These are phyloP conservation scores for Pontederia paniculata DNA, from an alignment of 176 grass and related monocot species.

Conservation along the genomic window DNA sequence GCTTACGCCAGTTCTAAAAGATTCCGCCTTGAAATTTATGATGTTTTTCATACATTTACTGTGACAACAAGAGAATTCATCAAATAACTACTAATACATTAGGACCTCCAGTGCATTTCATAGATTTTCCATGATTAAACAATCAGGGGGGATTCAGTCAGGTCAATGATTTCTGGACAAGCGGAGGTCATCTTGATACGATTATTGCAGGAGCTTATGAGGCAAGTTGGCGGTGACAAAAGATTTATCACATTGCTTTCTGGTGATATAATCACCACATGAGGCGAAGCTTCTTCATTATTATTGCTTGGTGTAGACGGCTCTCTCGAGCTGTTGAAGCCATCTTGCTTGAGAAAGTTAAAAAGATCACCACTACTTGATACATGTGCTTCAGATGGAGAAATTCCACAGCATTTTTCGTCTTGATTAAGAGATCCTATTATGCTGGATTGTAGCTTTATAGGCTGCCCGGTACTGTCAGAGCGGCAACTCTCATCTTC, in stretches of 20 bases:
- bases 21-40: too few species aligned
- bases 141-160: too few species aligned
- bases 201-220: too few species aligned
- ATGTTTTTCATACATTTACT: too few species aligned
- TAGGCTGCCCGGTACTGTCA: background rate
- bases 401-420: background rate
- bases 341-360: background rate
- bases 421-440: background rate
- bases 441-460: background rate
- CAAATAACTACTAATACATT: too few species aligned
- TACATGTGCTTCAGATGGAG: background rate
- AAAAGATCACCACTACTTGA: background rate
- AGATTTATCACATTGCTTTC: slow-evolving; percentile 13
- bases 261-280: slow-evolving; percentile 2
- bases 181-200: too few species aligned
- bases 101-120: too few species aligned
- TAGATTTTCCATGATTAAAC: too few species aligned
- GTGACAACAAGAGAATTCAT: too few species aligned
- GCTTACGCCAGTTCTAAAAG: too few species aligned
- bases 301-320: slow-evolving; percentile 11
- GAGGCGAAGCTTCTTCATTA: slow-evolving; percentile 15
- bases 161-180: too few species aligned
- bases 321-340: slow-evolving; percentile 3
- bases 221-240: too few species aligned
- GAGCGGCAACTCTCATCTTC: background rate